These are phyloP conservation scores for Tuber magnatum DNA, from an alignment of 495 filamentous ascomycete genomes.

Conservation along the genomic window DNA sequence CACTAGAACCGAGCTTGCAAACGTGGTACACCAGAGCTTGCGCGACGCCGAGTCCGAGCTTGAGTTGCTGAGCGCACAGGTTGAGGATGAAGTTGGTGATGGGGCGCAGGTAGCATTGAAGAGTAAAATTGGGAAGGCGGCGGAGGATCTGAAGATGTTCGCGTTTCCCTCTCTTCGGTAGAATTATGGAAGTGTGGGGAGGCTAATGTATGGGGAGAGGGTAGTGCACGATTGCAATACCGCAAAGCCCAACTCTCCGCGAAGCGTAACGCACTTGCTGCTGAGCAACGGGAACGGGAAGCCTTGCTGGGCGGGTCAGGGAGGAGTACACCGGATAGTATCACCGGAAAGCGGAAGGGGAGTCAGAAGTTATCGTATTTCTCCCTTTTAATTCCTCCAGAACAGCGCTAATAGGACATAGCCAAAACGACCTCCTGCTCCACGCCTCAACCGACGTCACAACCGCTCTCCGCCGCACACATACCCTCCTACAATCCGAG, in stretches of 20 bases:
- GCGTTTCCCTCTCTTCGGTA: constrained; percentile 29
- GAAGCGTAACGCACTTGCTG: constrained; percentile 40
- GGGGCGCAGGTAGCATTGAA: constrained; percentile 55
- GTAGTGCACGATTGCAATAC: constrained; percentile 65
- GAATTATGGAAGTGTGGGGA: constrained; percentile 21
- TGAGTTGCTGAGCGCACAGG: constrained; percentile 71
- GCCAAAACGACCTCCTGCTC: constrained; percentile 61
- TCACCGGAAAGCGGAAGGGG: constrained; percentile 22
- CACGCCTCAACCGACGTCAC: constrained; percentile 78
- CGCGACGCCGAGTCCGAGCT: constrained; percentile 82
- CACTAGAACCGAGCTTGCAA: constrained; percentile 61
- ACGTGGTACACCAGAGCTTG: constrained; percentile 73
- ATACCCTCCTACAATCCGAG: constrained; percentile 73
- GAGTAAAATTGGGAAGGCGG: constrained; percentile 57
- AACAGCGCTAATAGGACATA: constrained; percentile 38
- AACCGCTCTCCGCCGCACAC: constrained; percentile 70
- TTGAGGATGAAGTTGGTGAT: constrained; percentile 50
- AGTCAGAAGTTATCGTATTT: constrained; percentile 14
- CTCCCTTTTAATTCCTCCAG: background rate
- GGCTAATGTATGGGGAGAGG: constrained; percentile 9
- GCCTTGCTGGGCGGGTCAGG: constrained; percentile 56
- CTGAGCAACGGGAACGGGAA: constrained; percentile 67
- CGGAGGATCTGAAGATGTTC: constrained; percentile 62
- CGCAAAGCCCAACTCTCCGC: constrained; percentile 69
- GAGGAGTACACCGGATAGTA: constrained; percentile 41